Base-by-base conservation (phyloP, 805 yeast genomes). In the Starmerella apicola region DNA sequence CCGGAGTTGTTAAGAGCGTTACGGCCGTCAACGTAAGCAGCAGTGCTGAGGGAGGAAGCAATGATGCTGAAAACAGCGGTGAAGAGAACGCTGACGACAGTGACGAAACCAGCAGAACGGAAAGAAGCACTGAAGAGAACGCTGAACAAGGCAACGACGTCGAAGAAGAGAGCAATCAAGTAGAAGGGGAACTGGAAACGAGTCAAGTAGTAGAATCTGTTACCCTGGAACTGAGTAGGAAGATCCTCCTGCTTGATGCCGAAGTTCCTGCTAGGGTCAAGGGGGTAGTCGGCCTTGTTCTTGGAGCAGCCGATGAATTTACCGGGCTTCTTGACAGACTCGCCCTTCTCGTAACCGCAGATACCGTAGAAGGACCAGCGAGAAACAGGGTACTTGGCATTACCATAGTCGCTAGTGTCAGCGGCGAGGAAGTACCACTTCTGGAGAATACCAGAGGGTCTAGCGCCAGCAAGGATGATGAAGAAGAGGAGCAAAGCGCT, bases 331-430 rank as follows among this genome's bases (percentile, higher is more conserved):
- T 51, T 56, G 22, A 67, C 69, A 46, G 69, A 65, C 37, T 70
- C 68, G 48, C 70, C 67, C 21, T 51, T 57, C 34, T 55, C 61
- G 29, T 67, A 73, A 50, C 70, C 66, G 52, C 77, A 71, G 37
- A 68, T 66, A 46, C 78, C 76, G 71, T 88, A 86, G 60, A 73
- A 72, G 9, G 86, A 80, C 95, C 95, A 86, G 52, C 86, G 74
- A 3, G 83, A 65, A 13, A 60, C 55, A 62, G 41, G 61, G 58
- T 49, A 67, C 13, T 62, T 60, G 32, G 61, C 56, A 24, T 35
- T 34, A 16, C 60, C 53, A 42, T 78, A 71, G 30, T 57, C 61
- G 3, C 71, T 55, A 36, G 95, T 84, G 52, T 76, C 78, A 21
- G 84, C 94, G 54, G 74, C 66, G 31, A 86, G 55, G 86, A 91